These are phyloP conservation scores for Phytophthora citrophthora DNA, from an alignment of 352 stramenopile genomes.

Conservation along the genomic window DNA sequence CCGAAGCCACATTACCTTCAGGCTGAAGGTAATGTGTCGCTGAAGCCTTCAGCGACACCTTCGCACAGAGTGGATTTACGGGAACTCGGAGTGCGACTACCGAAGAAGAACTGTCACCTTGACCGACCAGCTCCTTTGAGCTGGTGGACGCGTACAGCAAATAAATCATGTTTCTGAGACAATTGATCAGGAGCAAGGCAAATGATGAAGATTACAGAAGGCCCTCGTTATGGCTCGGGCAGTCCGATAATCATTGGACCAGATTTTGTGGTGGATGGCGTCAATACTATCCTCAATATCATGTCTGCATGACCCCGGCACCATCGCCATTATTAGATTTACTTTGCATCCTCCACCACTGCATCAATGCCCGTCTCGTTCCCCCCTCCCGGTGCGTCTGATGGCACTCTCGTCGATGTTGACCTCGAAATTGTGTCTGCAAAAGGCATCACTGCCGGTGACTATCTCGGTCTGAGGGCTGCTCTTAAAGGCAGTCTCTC, in stretches of 20 bases:
- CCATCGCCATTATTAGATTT: slow-evolving; percentile 8
- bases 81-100: no score
- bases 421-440: slow-evolving; percentile 43
- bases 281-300: not conserved
- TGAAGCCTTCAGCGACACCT: not conserved
- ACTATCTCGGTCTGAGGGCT: slow-evolving; percentile 30
- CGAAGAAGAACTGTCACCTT: no score
- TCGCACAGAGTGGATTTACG: no score
- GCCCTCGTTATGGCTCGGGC: not conserved
- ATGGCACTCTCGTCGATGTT: slow-evolving; percentile 27
- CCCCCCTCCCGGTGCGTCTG: not conserved
- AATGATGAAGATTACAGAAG: slow-evolving; percentile 10
- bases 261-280: slow-evolving; percentile 7
- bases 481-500: slow-evolving; percentile 23
- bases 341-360: not conserved
- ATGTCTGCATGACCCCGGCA: not conserved
- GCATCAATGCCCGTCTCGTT: slow-evolving; percentile 10
- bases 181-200: slow-evolving; percentile 6
- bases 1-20: no score
- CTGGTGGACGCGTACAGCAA: not conserved
- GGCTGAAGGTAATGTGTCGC: no score
- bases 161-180: slow-evolving; percentile 13
- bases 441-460: slow-evolving; percentile 33
- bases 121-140: no score
- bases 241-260: slow-evolving; percentile 20